A percentile compares a stretch with the other conserved stretches of the same genome.
Evolutionary conservation across 2,329 filamentous ascomycete genomes (phyloP).

Genomic region (Sphaerulina populicola): DNA sequence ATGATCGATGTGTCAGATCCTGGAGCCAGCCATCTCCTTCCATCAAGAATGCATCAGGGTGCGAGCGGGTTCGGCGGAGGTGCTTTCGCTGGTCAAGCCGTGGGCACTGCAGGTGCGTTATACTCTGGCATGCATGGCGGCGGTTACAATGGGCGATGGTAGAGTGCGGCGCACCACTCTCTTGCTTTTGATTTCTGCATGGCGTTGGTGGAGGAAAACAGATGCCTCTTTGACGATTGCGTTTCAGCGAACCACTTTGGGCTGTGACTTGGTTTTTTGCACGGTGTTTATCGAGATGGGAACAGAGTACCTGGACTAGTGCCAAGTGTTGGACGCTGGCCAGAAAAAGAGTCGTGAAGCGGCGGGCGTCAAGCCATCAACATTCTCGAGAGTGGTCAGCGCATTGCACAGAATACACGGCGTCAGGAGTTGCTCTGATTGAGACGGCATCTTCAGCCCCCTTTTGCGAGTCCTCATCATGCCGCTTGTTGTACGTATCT

Average conservation of each 20-base stretch:
- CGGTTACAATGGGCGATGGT: slow-evolving; percentile 28
- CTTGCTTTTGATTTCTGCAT: slow-evolving; percentile 7
- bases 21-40: slow-evolving; percentile 76
- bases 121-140: slow-evolving; percentile 30
- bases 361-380: slow-evolving; percentile 14
- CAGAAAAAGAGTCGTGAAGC: slow-evolving; percentile 18
- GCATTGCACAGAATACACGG: slow-evolving; percentile 7
- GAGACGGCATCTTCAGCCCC: slow-evolving; percentile 9
- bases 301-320: slow-evolving; percentile 21
- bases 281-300: slow-evolving; percentile 24
- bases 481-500: slow-evolving; percentile 31
- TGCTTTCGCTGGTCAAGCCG: slow-evolving; percentile 21
- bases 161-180: slow-evolving; percentile 15
- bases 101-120: slow-evolving; percentile 23
- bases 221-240: slow-evolving; percentile 15
- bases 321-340: slow-evolving; percentile 28
- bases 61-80: slow-evolving; percentile 50
- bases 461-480: slow-evolving; percentile 20
- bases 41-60: slow-evolving; percentile 93
- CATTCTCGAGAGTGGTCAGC: not conserved
- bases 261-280: slow-evolving; percentile 18
- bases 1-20: slow-evolving; percentile 89
- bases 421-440: slow-evolving; percentile 11
- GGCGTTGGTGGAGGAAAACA: slow-evolving; percentile 12
- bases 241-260: slow-evolving; percentile 18